Base-by-base conservation (phyloP, 1,139 yeast species). In the Hanseniaspora uvarum region DNA sequence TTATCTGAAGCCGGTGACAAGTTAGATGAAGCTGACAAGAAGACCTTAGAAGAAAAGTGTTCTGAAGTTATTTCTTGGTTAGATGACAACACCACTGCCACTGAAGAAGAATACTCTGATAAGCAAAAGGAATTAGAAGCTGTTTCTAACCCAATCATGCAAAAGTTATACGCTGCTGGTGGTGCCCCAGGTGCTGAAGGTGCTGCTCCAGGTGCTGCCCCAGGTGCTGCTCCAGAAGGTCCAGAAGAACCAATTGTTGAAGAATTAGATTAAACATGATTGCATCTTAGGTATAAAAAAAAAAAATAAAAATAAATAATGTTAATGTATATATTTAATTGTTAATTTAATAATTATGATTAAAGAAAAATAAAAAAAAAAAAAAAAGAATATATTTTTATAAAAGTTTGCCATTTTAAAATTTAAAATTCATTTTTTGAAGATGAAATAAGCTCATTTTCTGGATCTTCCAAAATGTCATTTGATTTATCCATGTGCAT, bases 101-200 rank as follows among this genome's bases (percentile, higher is more conserved):
- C 94, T 63, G 79, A 83, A 66, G 95, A 86, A 71, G 95, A 86
- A 78, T 86, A 71, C 74, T 75, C 80, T 68, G 94, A 84, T 76
- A 80, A 82, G 77, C 92, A 86, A 78, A 86, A 86, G 85, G 95
- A 86, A 75, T 84, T 86, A 70, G 95, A 86, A 78, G 85, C 81
- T 63, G 79, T 82, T 74, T 92, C 95, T 65, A 86, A 86, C 85
- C 95, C 95, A 73, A 83, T 86, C 78, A 82, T 86, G 85, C 76
- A 87, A 70, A 85, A 86, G 79, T 85, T 88, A 76, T 86, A 86
- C 84, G 83, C 79, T 72, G 83, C 77, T 60, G 82, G 81, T 71
- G 79, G 78, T 65, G 83, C 80, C 64, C 78, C 81, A 63, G 82
- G 79, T 65, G 81, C 75, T 59, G 73, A 71, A 62, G 83, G 81